Percentiles rank a stretch among this genome's conserved stretches.
Evolutionary conservation across 208 protist genomes (phyloP).

Genomic region (Acanthamoeba castellanii): DNA sequence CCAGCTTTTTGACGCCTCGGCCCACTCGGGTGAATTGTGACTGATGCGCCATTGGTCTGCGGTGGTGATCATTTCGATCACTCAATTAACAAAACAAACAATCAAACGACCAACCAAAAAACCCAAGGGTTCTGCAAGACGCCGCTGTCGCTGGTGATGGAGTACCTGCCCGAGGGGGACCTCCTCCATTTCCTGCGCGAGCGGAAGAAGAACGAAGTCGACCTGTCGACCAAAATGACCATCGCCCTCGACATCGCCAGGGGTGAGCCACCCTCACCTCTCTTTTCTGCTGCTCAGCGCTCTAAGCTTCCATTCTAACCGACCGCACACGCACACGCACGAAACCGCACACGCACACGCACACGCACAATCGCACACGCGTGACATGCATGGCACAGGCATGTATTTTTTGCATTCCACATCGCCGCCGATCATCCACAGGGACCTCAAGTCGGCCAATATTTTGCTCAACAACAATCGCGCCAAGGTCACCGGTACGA

Average conservation of each 20-base stretch:
- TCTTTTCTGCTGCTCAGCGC: too few relatives aligned
- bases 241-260: constrained; percentile 64
- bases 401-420: constrained; percentile 48
- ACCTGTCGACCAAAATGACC: neutral
- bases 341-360: too few relatives aligned
- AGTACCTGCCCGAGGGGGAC: constrained; percentile 64
- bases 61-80: too few relatives aligned
- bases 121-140: constrained; percentile 11
- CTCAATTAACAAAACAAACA: too few relatives aligned
- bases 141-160: constrained; percentile 63
- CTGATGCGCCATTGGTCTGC: neutral
- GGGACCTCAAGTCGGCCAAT: constrained; percentile 45
- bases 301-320: too few relatives aligned
- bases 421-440: constrained; percentile 10
- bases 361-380: too few relatives aligned
- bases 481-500: neutral
- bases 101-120: neutral
- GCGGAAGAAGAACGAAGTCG: constrained; percentile 32
- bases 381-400: too few relatives aligned
- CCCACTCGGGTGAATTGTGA: too few relatives aligned
- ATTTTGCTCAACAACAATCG: constrained; percentile 30
- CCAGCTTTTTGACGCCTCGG: neutral
- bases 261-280: neutral
- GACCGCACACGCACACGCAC: too few relatives aligned
- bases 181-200: constrained; percentile 12